Conservation (phyloP, 2,329 filamentous ascomycete genomes). For the Ceratocystiopsis minuta region DNA sequence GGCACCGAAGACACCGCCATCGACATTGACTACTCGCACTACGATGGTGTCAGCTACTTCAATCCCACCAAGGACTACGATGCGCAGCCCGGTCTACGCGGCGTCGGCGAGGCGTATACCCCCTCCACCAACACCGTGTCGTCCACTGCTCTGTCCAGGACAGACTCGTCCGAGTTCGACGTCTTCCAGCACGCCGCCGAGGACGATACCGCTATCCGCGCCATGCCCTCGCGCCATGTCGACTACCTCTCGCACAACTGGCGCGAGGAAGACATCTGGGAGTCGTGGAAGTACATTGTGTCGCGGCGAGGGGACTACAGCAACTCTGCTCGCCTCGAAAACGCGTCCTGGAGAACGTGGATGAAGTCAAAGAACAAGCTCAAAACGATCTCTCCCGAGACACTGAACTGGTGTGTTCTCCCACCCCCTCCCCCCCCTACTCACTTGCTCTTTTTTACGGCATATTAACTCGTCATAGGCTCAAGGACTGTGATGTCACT, state of each 20-base stretch:
- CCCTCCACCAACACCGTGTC: conserved; percentile 35
- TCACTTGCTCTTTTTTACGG: not conserved
- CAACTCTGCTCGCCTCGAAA: conserved; percentile 71
- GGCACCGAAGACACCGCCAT: conserved; percentile 4
- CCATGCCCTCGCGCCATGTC: conserved; percentile 71
- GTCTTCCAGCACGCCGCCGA: conserved; percentile 40
- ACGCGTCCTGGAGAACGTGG: conserved; percentile 96
- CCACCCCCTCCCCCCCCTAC: not conserved
- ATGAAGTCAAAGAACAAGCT: conserved; percentile 79
- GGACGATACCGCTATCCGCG: conserved; percentile 61
- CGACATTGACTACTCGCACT: conserved; percentile 17
- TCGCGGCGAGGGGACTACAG: conserved; percentile 61
- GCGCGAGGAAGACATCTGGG: conserved; percentile 93
- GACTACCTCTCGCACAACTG: conserved; percentile 89
- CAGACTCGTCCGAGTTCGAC: conserved; percentile 37
- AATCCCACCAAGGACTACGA: conserved; percentile 30
- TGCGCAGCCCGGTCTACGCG: conserved; percentile 21
- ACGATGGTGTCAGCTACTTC: conserved; percentile 26
- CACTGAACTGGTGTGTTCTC: conserved; percentile 66
- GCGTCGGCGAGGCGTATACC: not conserved
- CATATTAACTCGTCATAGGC: conserved; percentile 34
- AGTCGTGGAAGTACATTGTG: conserved; percentile 87
- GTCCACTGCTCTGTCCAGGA: conserved; percentile 32
- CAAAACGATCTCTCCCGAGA: conserved; percentile 76
- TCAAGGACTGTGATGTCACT: conserved; percentile 93